These are phyloP conservation scores for Umbellularia californica DNA, from an alignment of 164 flowering plant species.

Conservation along the genomic window DNA sequence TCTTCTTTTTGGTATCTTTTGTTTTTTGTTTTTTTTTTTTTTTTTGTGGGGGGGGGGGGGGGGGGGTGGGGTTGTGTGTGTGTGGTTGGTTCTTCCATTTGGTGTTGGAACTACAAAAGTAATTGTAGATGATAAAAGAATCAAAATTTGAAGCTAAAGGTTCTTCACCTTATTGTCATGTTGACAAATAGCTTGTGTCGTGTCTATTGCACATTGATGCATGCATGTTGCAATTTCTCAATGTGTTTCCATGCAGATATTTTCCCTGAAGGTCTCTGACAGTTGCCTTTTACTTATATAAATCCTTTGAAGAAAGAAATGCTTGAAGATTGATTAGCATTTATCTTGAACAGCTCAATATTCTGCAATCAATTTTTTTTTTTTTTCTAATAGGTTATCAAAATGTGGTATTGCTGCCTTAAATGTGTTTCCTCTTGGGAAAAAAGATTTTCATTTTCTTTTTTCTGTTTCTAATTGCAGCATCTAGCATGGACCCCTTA, in stretches of 20 bases:
- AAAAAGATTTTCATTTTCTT: not conserved
- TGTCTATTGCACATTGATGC: not conserved
- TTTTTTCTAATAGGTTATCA: not conserved
- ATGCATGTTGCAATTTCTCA: not conserved
- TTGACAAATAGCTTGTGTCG: not conserved
- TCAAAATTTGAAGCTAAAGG: not conserved
- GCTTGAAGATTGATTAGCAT: not conserved
- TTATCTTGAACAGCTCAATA: too few species aligned
- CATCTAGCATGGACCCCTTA: slow-evolving; percentile 73
- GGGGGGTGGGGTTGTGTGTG: too few species aligned
- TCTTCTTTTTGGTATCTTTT: too few species aligned
- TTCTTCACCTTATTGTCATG: not conserved
- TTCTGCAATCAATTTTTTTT: not conserved
- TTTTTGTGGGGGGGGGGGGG: too few species aligned
- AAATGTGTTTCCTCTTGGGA: not conserved
- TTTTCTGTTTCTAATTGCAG: slow-evolving; percentile 38
- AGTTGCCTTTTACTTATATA: not conserved
- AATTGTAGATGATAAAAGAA: too few species aligned
- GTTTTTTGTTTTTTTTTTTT: too few species aligned
- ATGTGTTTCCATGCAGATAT: not conserved
- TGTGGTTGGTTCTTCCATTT: too few species aligned
- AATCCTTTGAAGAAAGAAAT: not conserved
- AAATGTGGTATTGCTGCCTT: not conserved
- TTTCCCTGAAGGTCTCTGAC: not conserved
- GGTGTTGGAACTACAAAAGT: too few species aligned